phyloP scores from a whole-genome alignment of 208 protist genomes.

The Crithidia brevicula region DNA sequence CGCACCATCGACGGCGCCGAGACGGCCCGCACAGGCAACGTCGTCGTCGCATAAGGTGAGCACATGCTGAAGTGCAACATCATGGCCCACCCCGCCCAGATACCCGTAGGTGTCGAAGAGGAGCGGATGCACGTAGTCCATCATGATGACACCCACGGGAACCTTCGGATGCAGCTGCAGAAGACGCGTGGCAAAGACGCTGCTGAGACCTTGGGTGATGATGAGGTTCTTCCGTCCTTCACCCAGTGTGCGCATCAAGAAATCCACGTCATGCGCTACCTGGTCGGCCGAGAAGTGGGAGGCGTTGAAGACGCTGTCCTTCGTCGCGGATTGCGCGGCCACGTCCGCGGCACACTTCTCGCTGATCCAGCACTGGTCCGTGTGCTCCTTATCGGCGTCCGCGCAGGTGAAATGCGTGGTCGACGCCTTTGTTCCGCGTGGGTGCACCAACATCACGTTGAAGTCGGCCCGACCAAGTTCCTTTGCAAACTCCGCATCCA shows the following conservation, averaged over 20 bases:
- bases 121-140: conserved; percentile 43
- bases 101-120: conserved; percentile 38
- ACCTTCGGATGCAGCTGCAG: conserved; percentile 22
- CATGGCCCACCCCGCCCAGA: conserved; percentile 34
- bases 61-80: conserved; percentile 43
- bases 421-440: conserved; percentile 38
- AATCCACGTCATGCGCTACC: conserved; percentile 50
- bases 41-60: conserved; percentile 47
- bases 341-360: conserved; percentile 43
- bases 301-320: conserved; percentile 17
- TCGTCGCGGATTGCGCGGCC: neutral
- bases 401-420: conserved; percentile 33
- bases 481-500: conserved; percentile 25
- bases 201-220: conserved; percentile 49
- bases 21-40: conserved; percentile 37
- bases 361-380: conserved; percentile 40
- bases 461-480: conserved; percentile 27
- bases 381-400: conserved; percentile 1
- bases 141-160: conserved; percentile 37
- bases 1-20: conserved; percentile 49
- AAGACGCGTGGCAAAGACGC: conserved; percentile 41
- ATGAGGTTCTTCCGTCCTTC: conserved; percentile 46
- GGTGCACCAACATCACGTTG: conserved; percentile 56
- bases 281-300: conserved; percentile 41
- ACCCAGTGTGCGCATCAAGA: conserved; percentile 37